Evolutionary conservation across 768 basidiomycete species (phyloP).

Genomic region (Coprinopsis sp.): DNA sequence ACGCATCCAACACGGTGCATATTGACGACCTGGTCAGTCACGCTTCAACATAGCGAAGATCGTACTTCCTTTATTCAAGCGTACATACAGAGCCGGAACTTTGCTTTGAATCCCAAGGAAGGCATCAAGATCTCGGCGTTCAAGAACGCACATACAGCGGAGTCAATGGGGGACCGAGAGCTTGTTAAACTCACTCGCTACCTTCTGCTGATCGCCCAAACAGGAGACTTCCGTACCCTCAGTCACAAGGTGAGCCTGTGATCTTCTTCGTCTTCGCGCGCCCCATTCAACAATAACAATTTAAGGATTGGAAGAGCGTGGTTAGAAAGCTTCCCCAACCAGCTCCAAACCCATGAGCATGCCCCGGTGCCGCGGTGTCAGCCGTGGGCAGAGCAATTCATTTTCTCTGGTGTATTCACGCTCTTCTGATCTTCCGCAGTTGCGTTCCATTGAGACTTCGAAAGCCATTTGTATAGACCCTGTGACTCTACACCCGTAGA

Average conservation of each 20-base stretch:
- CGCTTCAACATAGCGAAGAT: not conserved
- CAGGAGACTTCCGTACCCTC: constrained; percentile 58
- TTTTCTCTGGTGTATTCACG: too few relatives aligned
- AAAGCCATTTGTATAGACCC: too few relatives aligned
- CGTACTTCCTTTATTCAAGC: constrained; percentile 4
- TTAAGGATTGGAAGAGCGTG: constrained; percentile 50
- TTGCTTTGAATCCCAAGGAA: constrained; percentile 80
- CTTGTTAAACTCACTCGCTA: constrained; percentile 62
- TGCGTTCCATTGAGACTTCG: too few relatives aligned
- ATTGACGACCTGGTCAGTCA: constrained; percentile 72
- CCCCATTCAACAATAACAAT: not conserved
- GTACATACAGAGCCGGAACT: constrained; percentile 61
- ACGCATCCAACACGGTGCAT: constrained; percentile 74
- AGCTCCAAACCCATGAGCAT: not conserved
- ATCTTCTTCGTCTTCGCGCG: not conserved
- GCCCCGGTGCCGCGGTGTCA: not conserved
- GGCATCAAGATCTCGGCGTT: constrained; percentile 83
- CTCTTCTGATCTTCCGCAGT: too few relatives aligned
- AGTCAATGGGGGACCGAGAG: constrained; percentile 63
- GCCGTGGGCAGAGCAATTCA: too few relatives aligned
- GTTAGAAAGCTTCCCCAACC: constrained; percentile 34
- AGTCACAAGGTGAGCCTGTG: constrained; percentile 56
- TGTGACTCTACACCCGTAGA: too few relatives aligned
- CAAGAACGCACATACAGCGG: constrained; percentile 67
- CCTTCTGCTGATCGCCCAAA: constrained; percentile 55